A percentile compares a stretch with the other conserved stretches of the same genome.
These are phyloP conservation scores for Didymella glomerata DNA, from an alignment of 2,329 filamentous ascomycete species.

Conservation along the genomic window DNA sequence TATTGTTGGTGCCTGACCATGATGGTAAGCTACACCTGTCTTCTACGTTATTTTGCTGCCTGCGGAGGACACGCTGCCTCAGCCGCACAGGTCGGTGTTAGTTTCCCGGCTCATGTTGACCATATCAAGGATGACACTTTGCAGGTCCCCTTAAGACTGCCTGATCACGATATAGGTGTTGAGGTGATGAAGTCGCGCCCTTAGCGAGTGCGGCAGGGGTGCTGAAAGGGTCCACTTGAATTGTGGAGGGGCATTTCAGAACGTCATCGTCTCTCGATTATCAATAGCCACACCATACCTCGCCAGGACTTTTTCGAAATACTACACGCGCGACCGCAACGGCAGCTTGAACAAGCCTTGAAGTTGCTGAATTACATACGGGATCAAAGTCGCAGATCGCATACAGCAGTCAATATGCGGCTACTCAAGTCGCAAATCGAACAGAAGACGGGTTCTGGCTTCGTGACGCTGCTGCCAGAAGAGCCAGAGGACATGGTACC, in stretches of 20 bases:
- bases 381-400: not conserved
- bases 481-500: constrained; percentile 78
- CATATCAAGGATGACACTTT: not conserved
- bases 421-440: constrained; percentile 73
- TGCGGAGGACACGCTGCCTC: not conserved
- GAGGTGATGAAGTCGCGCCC: not conserved
- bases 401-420: constrained; percentile 60
- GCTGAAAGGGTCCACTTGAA: not conserved
- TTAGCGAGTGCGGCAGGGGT: constrained; percentile 4
- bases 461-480: constrained; percentile 72
- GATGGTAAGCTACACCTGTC: constrained; percentile 5
- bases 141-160: not conserved
- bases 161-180: not conserved
- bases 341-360: too few species aligned
- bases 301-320: constrained; percentile 1
- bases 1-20: constrained; percentile 6
- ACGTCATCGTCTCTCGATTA: constrained; percentile 25
- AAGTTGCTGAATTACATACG: not conserved
- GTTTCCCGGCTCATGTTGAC: not conserved
- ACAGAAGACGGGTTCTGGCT: constrained; percentile 67
- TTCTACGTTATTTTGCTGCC: constrained; percentile 1
- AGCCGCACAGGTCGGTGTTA: not conserved
- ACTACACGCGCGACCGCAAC: not conserved
- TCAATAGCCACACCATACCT: constrained; percentile 7
- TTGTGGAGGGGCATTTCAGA: constrained; percentile 22